A percentile compares a stretch with the other conserved stretches of the same genome.
These are phyloP conservation scores for Vigna angularis DNA, from an alignment of 306 rosid species.

Conservation along the genomic window DNA sequence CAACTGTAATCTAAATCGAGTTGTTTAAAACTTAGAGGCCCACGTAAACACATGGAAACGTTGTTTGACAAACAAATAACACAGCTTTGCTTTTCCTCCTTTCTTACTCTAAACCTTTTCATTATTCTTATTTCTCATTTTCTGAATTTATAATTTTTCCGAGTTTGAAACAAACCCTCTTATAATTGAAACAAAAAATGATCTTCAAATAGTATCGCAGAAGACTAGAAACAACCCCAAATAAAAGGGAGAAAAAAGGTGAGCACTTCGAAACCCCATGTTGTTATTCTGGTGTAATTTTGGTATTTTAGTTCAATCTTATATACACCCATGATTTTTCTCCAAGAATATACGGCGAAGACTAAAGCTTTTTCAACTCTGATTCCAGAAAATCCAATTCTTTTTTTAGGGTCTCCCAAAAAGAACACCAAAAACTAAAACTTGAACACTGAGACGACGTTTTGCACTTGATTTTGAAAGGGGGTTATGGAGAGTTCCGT, in stretches of 20 bases:
- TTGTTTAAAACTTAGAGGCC: neutral
- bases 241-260: neutral
- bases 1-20: neutral
- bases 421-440: neutral
- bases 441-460: neutral
- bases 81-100: neutral
- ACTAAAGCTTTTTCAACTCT: neutral
- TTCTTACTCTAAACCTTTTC: neutral
- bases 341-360: neutral
- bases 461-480: conserved; percentile 37
- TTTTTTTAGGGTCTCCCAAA: neutral
- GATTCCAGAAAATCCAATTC: neutral
- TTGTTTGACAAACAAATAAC: neutral
- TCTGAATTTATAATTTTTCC: neutral
- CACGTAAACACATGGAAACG: neutral
- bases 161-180: neutral
- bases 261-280: conserved; percentile 17
- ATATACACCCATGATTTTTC: conserved; percentile 1
- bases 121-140: neutral
- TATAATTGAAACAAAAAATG: conserved; percentile 11
- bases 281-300: neutral
- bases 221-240: neutral
- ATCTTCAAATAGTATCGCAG: conserved; percentile 28
- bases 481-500: conserved; percentile 61
- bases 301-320: conserved; percentile 13